Evolutionary conservation across 169 alveolate species (phyloP).

Genomic region (Cryptosporidium parvum): DNA sequence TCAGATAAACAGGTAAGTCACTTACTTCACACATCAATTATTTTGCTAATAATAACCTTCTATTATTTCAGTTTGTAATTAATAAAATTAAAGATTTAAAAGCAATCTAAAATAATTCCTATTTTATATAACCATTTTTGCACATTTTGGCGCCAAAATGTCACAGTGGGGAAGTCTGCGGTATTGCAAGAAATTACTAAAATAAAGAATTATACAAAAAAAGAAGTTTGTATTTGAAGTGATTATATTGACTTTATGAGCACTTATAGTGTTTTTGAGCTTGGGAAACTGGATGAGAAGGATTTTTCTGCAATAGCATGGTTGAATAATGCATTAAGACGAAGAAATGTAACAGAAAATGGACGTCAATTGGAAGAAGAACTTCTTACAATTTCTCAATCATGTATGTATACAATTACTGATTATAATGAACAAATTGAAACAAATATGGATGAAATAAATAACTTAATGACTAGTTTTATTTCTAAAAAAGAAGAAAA

Average conservation of each 20-base stretch:
- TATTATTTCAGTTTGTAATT: constrained; percentile 14
- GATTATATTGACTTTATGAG: background rate
- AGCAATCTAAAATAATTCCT: background rate
- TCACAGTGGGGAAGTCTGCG: constrained; percentile 11
- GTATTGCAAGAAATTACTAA: background rate
- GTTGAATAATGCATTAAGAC: constrained; percentile 53
- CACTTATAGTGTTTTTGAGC: background rate
- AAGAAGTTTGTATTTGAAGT: background rate
- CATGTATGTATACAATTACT: constrained; percentile 12
- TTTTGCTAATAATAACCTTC: background rate
- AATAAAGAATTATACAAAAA: background rate
- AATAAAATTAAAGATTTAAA: constrained; percentile 17
- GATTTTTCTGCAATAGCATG: constrained; percentile 54
- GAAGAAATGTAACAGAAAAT: background rate
- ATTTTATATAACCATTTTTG: background rate
- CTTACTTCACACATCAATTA: background rate
- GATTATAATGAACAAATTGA: constrained; percentile 50
- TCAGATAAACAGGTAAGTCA: constrained; percentile 70
- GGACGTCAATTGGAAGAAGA: constrained; percentile 2
- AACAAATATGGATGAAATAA: background rate
- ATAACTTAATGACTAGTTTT: background rate
- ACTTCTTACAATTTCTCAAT: constrained; percentile 30
- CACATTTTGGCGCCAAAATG: constrained; percentile 8
- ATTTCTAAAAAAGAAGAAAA: constrained; percentile 10
- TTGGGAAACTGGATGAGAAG: constrained; percentile 11